Evolutionary conservation across 768 basidiomycete genomes (phyloP), one percentile per base, ranked within the genome.

Genomic region (Lentinula boryana): DNA sequence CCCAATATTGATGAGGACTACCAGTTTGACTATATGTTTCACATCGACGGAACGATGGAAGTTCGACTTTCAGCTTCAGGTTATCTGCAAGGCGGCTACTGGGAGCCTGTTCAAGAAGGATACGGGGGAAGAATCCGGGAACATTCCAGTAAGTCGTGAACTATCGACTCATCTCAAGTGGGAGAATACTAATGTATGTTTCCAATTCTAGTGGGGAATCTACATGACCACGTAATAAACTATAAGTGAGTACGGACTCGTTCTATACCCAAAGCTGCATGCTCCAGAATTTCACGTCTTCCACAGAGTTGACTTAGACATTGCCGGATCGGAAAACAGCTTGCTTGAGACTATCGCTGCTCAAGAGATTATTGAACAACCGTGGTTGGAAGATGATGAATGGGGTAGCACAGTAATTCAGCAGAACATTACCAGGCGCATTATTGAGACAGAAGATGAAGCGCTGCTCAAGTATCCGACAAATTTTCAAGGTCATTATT

Each of bases 181-280:
- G 12, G 31, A 27, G 9, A 15, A 9, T 38, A 23, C 49, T 63
- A 16, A 63, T 44, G 7, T 48, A 15, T 18, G 15, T 21, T 53
- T 35, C 9, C 12, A 56, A 27, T 35, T 21, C 23, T 18, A 84
- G 83, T 86, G 83, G 86, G 86, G 10, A 84, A 79, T 41, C 68
- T 88, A 10, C 86, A 88, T 62, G 86, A 88, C 67, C 86, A 87
- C 64, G 80, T 87, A 36, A 83, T 88, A 67, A 86, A 85, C 68
- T 84, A 76, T 71, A 84, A 83, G 81, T 76, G n/a, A 9, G 62
- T 27, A 12, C 36, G 48, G 21, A 27, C 27, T 27, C 27, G 27
- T 27, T 13, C 36, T 21, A 6, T 41, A n/a, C 51, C 31, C 7
- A 13, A 15, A 4, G 32, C 18, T 55, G n/a, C n/a, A 57, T 55